These are phyloP conservation scores for Citrus sinensis DNA, from an alignment of 345 rosid species.

Conservation along the genomic window DNA sequence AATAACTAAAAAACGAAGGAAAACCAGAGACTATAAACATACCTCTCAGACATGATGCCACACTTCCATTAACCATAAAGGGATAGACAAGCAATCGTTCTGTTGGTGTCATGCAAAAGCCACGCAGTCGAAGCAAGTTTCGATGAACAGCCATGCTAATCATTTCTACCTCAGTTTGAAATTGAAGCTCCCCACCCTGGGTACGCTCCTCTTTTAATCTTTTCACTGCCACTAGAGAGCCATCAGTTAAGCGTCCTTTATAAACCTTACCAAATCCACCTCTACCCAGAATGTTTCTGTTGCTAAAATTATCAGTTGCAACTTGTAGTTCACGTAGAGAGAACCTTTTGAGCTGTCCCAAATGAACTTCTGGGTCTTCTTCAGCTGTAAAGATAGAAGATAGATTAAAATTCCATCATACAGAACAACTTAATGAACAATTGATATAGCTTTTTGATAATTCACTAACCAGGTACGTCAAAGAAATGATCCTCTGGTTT, in stretches of 20 bases:
- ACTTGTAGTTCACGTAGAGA: constrained; percentile 79
- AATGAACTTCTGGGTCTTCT: constrained; percentile 91
- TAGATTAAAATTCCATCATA: constrained; percentile 6
- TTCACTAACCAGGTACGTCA: constrained; percentile 86
- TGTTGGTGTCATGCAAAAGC: constrained; percentile 96
- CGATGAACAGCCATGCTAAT: constrained; percentile 96
- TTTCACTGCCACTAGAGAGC: constrained; percentile 79
- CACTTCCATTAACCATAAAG: constrained; percentile 89
- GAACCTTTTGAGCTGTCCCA: constrained; percentile 89
- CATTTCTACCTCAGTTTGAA: constrained; percentile 93
- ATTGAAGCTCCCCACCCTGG: constrained; percentile 82
- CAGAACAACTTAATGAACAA: neutral
- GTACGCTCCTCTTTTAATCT: constrained; percentile 87
- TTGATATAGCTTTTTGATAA: constrained; percentile 2
- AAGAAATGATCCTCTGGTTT: constrained; percentile 88
- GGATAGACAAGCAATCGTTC: constrained; percentile 92
- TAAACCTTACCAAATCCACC: constrained; percentile 95
- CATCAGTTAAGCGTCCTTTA: constrained; percentile 80
- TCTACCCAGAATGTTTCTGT: constrained; percentile 66
- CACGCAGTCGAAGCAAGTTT: constrained; percentile 77
- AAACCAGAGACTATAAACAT: constrained; percentile 8
- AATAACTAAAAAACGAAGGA: neutral
- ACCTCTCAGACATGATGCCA: constrained; percentile 95
- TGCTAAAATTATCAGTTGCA: constrained; percentile 80
- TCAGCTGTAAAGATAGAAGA: constrained; percentile 60